phyloP scores from a whole-genome alignment of 176 grass and related monocot genomes.

The Aechmea fasciata region DNA sequence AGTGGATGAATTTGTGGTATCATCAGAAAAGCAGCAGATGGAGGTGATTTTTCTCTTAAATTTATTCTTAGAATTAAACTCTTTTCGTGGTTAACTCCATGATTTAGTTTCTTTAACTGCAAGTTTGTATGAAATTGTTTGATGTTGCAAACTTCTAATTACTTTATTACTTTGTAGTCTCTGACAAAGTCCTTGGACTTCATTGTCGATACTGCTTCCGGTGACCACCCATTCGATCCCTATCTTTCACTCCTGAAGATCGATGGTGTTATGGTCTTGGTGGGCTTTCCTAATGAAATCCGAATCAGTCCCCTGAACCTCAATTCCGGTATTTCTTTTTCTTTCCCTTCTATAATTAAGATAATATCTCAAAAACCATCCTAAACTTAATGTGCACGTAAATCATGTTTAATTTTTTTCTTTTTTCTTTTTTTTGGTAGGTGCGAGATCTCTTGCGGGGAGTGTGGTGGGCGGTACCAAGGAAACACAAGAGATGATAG shows the following conservation, averaged over 20 bases:
- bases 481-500: constrained; percentile 50
- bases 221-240: constrained; percentile 70
- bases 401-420: too few species aligned
- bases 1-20: constrained; percentile 71
- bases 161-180: constrained; percentile 31
- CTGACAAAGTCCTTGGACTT: constrained; percentile 53
- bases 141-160: not conserved
- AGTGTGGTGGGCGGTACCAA: constrained; percentile 52
- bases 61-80: not conserved
- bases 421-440: constrained; percentile 2
- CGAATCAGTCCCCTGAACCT: constrained; percentile 49
- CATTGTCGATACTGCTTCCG: constrained; percentile 69
- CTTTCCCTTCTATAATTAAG: not conserved
- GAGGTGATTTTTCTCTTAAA: constrained; percentile 27
- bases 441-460: constrained; percentile 43
- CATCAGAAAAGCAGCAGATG: constrained; percentile 58
- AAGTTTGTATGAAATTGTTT: not conserved
- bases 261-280: constrained; percentile 44
- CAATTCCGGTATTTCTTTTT: constrained; percentile 33
- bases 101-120: too few species aligned
- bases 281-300: constrained; percentile 61
- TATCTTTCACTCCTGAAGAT: constrained; percentile 66
- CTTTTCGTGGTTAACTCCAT: too few species aligned
- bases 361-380: too few species aligned
- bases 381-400: too few species aligned